Evolutionary conservation across 148 eudicot genomes (phyloP), one percentile per base, ranked within the genome.

Genomic region (Amaranthus hypochondriacus): DNA sequence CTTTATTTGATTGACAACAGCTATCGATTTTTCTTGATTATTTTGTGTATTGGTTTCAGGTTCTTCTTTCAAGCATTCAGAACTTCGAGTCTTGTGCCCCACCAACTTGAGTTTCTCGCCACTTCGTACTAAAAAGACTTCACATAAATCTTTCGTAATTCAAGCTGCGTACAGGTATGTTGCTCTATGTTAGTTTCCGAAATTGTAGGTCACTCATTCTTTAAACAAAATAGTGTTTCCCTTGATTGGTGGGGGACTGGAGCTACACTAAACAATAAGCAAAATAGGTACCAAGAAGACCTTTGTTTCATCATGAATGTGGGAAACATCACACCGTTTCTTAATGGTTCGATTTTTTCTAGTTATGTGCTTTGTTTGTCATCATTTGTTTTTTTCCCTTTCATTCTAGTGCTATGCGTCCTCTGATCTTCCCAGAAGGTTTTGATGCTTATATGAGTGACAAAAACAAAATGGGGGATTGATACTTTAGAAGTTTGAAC

Each of bases 101-200:
- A 78, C 83, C 73, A 81, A 80, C 64, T 52, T 84, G 80, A 76
- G 88, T 66, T 69, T 87, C 69, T 57, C 79, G 72, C 71, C 82
- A 55, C 68, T 66, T 66, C 84, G 69, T 59, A 54, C 64, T 54
- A 77, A 68, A 56, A 84, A 76, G 81, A 21, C 67, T 68, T 73
- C 76, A 46, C 83, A 70, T 72, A 89, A 82, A 67, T 66, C 80
- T 66, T 87, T 86, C n/a, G 67, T 83, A 62, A 82, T 91, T 59
- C 87, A 83, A 73, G 98, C 98, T 49, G 56, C 86, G 9, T 85
- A 89, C 75, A 86, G 98, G 98, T 93, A 81, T 56, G 4, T 44
- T 66, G 43, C 48, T 56, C 58, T 72, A 48, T 46, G 39, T 46
- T 11, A 62, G 56, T 8, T 9, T 42, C 12, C 46, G 48, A 11